Base-by-base conservation (phyloP, 345 rosid genomes). In the Lagerstroemia speciosa region DNA sequence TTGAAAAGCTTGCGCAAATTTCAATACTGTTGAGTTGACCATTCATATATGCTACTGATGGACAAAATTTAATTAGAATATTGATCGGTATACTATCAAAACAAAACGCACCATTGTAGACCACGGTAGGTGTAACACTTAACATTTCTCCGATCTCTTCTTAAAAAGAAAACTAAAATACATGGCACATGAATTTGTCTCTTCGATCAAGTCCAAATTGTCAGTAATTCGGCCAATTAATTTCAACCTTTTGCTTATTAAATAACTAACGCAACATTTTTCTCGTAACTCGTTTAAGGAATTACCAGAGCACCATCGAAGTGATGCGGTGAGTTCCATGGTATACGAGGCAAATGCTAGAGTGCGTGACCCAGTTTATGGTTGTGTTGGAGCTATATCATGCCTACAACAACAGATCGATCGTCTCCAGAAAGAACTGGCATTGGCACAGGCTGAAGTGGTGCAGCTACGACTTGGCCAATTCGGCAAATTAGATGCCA, bases 311-410 rank as follows among this genome's bases (percentile, higher is more conserved):
- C 66, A 83, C 52, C 90, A 83, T n/a, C 78, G 97, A 15, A 80
- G 87, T 33, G 98, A 92, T 67, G 98, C 98, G 15, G 98, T 92
- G 78, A 88, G 91, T 46, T 84, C 95, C 33, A 87, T 92, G 87
- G 96, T 90, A 73, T 92, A 92, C 52, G 98, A 92, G 69, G 98
- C 98, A 6, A 88, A 82, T 53, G 98, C 98, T 2, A 85, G 98
- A 79, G 78, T 90, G 17, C 85, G 96, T 0, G 93, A 92, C 63
- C 98, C 98, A 0, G 93, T 92, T 4, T 92, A 92, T 31, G 98
- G 98, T 7, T 88, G 98, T 17, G 96, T 90, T 1, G 93, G 98
- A 60, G 91, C 91, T 53, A 90, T 92, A 30, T 87, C 91, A 0
- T 86, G 88, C 6, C 75, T 92, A 36, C 96, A 92, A 17, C 85